Base-by-base conservation (phyloP, 2,329 filamentous ascomycete genomes). In the Pseudogymnoascus sp. region DNA sequence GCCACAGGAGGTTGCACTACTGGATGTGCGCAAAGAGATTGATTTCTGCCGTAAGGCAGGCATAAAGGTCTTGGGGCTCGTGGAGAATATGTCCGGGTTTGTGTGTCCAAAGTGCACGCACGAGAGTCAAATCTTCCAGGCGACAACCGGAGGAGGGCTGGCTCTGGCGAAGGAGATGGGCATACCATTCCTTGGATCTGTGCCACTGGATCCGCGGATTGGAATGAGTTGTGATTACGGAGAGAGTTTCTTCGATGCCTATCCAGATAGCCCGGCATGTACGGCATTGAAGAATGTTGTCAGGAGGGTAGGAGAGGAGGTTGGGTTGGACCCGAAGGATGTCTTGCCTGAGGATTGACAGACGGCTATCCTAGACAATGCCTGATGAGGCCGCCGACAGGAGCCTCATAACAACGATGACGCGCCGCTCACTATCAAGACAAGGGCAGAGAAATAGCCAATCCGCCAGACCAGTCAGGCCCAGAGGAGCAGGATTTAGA, bases 51-150 rank as follows among this genome's bases (percentile, higher is more conserved):
- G 87, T 64, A 99, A 99, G 77, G 95, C 95, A 0, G 91, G 90
- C 3, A 97, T 99, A 69, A 83, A 82, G 59, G 85, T 99, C 6
- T 76, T 99, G 3, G 95, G 95, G 0, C 80, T 99, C 42, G 95
- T 96, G 15, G 95, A 99, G 80, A 99, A 99, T 73, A 99, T 99
- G 95, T 91, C 88, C 64, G 91, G 92, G 3, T 99, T 97, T 70
- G 93, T 99, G 62, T 99, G 95, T 73, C 93, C 93, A 9, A 93
- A 90, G 64, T 99, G 95, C 76, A 90, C 86, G 63, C 87, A 92
- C 68, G 80, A 86, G 74, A 88, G 83, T 71, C 86, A 96, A 74
- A 96, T 99, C 60, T 99, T 99, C 79, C 83, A 86, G 69, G 87
- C 95, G 10, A 96, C 90, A 9, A 99, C 95, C 0, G 95, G 95